phyloP scores from a whole-genome alignment of 108 stramenopile species.

The Cylindrotheca closterium region DNA sequence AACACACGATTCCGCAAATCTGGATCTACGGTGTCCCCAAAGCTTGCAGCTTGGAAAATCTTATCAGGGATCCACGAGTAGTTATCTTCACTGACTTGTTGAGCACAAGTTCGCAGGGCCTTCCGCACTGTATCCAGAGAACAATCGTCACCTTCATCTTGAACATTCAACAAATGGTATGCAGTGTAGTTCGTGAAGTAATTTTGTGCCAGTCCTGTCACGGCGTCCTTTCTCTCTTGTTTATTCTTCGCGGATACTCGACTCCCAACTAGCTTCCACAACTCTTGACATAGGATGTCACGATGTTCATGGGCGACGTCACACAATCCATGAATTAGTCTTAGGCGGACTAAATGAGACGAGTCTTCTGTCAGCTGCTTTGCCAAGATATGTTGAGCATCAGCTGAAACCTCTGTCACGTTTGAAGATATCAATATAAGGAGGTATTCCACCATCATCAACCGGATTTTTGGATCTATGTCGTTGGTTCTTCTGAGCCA shows the following conservation, averaged over 20 bases:
- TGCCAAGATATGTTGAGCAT: slow-evolving; percentile 14
- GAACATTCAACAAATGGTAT: slow-evolving; percentile 46
- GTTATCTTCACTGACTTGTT: slow-evolving; percentile 18
- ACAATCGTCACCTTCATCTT: slow-evolving; percentile 70
- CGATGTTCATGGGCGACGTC: slow-evolving; percentile 55
- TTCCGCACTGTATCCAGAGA: slow-evolving; percentile 56
- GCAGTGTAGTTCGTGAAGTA: slow-evolving; percentile 63
- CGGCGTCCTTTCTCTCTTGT: slow-evolving; percentile 66
- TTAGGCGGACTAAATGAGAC: slow-evolving; percentile 49
- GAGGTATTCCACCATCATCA: slow-evolving; percentile 62
- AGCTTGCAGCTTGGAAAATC: slow-evolving; percentile 65
- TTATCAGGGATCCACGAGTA: slow-evolving; percentile 74
- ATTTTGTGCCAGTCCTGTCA: slow-evolving; percentile 75
- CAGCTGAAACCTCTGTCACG: slow-evolving; percentile 10
- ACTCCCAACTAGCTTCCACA: slow-evolving; percentile 60
- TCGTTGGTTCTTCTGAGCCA: slow-evolving; percentile 70
- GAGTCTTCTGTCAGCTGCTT: slow-evolving; percentile 32
- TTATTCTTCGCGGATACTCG: slow-evolving; percentile 70
- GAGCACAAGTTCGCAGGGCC: slow-evolving; percentile 14
- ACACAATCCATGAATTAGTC: slow-evolving; percentile 68
- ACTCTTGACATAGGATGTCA: slow-evolving; percentile 30
- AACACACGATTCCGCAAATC: slow-evolving; percentile 71
- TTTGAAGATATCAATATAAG: slow-evolving; percentile 35
- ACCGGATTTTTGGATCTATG: slow-evolving; percentile 50
- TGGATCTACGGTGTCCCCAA: slow-evolving; percentile 53